These are phyloP conservation scores for Powellomyces hirtus DNA, from an alignment of 192 early-diverging fungal species.

Conservation along the genomic window DNA sequence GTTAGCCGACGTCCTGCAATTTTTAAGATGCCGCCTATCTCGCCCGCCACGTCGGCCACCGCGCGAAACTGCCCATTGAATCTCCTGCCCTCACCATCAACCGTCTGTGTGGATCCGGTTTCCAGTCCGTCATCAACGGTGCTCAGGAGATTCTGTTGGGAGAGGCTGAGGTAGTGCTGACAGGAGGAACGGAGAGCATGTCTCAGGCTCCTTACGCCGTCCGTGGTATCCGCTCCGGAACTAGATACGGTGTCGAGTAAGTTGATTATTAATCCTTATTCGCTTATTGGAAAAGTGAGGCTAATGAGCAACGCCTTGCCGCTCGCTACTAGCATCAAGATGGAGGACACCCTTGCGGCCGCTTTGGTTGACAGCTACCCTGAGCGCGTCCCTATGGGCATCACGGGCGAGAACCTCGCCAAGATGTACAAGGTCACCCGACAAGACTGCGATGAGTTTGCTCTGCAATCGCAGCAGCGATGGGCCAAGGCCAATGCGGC, in stretches of 20 bases:
- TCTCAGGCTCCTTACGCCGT: constrained; percentile 86
- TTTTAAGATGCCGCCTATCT: constrained; percentile 77
- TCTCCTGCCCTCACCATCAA: constrained; percentile 90
- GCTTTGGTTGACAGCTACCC: constrained; percentile 86
- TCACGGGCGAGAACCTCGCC: constrained; percentile 92
- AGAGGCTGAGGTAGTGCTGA: constrained; percentile 80
- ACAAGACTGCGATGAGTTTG: constrained; percentile 80
- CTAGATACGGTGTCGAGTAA: constrained; percentile 85
- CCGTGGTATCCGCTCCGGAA: constrained; percentile 78
- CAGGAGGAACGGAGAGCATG: constrained; percentile 94
- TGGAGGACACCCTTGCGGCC: constrained; percentile 87
- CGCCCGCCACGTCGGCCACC: constrained; percentile 89
- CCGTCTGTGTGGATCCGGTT: constrained; percentile 94
- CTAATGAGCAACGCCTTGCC: neutral
- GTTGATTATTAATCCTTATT: constrained; percentile 26
- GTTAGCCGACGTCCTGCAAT: neutral
- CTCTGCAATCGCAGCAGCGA: constrained; percentile 78
- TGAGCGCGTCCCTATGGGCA: constrained; percentile 81
- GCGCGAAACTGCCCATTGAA: constrained; percentile 79
- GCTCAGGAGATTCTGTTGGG: constrained; percentile 86
- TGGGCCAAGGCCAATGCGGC: constrained; percentile 78
- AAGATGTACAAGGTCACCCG: constrained; percentile 80
- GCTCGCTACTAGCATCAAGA: too few relatives aligned
- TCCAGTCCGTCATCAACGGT: constrained; percentile 92
- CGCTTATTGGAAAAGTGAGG: constrained; percentile 4